Percentiles rank a stretch among this genome's conserved stretches.
phyloP scores from a whole-genome alignment of 305 asterid genomes.

The Fraxinus greggii region DNA sequence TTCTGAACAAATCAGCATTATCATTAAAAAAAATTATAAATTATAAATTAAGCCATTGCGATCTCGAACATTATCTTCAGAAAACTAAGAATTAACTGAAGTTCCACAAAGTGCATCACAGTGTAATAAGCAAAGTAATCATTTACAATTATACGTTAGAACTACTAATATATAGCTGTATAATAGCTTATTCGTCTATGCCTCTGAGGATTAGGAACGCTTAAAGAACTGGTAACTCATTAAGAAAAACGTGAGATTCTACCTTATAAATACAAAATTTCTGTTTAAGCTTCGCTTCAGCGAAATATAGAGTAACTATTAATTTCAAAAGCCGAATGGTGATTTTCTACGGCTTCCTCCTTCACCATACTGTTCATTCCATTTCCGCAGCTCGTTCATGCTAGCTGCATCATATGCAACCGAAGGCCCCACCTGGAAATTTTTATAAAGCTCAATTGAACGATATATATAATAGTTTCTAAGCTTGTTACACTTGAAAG shows the following conservation, averaged over 20 bases:
- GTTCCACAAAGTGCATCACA: neutral
- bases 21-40: too few relatives aligned
- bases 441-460: neutral
- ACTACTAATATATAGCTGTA: conserved; percentile 17
- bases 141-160: neutral
- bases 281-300: conserved; percentile 3
- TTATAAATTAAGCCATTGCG: neutral
- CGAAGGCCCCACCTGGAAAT: conserved; percentile 87
- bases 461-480: neutral
- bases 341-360: conserved; percentile 92
- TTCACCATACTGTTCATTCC: conserved; percentile 98
- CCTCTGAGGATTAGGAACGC: conserved; percentile 17
- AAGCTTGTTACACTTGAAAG: neutral
- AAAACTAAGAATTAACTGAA: neutral
- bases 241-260: neutral
- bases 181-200: conserved; percentile 20
- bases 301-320: neutral
- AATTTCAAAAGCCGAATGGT: conserved; percentile 76
- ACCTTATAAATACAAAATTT: conserved; percentile 20
- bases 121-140: neutral
- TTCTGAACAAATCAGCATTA: neutral
- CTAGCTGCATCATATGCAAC: conserved; percentile 95
- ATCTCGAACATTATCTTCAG: neutral
- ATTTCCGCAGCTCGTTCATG: conserved; percentile 91
- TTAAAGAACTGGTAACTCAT: neutral